Base-by-base conservation (phyloP, 768 basidiomycete genomes). In the Boletellus sp. region DNA sequence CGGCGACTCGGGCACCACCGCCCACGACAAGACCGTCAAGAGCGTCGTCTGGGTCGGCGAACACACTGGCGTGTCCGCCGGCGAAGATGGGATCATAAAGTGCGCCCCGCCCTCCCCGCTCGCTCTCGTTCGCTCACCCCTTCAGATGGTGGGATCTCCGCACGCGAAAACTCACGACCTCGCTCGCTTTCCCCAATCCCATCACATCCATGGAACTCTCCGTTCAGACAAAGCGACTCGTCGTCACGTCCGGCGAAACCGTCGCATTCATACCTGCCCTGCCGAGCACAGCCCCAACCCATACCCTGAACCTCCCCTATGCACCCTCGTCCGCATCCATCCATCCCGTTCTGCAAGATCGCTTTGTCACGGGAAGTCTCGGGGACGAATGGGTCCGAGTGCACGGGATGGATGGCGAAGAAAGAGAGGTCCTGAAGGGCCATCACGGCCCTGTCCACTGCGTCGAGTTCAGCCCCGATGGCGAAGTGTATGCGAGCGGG, bases 361-460 rank as follows among this genome's bases (percentile, higher is more conserved):
- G 91, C 43, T 98, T 97, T 70, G 87, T 98, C 49, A 93, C 92
- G 0, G 96, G 96, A 35, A 90, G 84, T 57, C 76, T 79, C 44
- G 80, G 78, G 13, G 96, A 99, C 67, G 94, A 97, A 60, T 98
- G 96, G 96, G 94, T 99, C 39, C 79, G 95, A 32, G 83, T 97
- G 26, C 93, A 98, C 65, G 87, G 87, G 15, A 83, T 94, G 63
- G 81, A 87, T 28, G 96, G 95, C 2, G 84, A 87, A 67, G 94
- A 99, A 72, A 72, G 80, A 55, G 95, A 97, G 50, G 80, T 96
- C 26, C 78, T 94, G 50, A 95, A 96, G 69, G 95, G 95, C 4
- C 96, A 98, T 63, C 96, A 98, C 65, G 96, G 95, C 20, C 94
- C 95, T 17, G 94, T 98, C 16, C 93, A 95, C 60, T 91, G 90